phyloP scores from a whole-genome alignment of 495 filamentous ascomycete genomes.

The Tuber calosporum region DNA sequence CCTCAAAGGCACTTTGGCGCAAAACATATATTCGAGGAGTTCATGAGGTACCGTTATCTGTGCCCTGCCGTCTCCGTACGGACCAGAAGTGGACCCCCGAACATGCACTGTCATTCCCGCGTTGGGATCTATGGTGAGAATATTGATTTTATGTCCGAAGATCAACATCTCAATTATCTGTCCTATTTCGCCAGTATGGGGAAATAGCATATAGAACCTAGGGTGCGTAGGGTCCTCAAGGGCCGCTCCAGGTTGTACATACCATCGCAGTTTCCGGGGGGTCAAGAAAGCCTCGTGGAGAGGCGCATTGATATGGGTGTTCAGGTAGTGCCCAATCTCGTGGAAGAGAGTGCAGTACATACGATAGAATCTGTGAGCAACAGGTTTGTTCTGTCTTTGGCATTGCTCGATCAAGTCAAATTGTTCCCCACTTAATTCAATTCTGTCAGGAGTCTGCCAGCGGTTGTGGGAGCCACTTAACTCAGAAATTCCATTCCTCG shows the following conservation, averaged over 20 bases:
- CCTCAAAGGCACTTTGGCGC: not conserved
- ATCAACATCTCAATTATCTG: slow-evolving; percentile 30
- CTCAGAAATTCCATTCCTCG: not conserved
- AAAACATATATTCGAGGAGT: not conserved
- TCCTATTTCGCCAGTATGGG: slow-evolving; percentile 25
- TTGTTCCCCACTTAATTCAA: slow-evolving; percentile 18
- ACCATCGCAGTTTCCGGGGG: slow-evolving; percentile 28
- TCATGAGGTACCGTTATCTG: not conserved
- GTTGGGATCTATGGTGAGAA: not conserved
- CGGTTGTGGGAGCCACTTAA: slow-evolving; percentile 18
- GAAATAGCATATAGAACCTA: slow-evolving; percentile 9
- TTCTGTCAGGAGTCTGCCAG: not conserved
- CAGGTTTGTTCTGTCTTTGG: slow-evolving; percentile 16
- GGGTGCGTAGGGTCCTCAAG: slow-evolving; percentile 16
- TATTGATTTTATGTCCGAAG: slow-evolving; percentile 20
- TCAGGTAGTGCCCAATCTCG: slow-evolving; percentile 33
- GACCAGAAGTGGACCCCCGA: not conserved
- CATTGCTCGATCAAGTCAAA: slow-evolving; percentile 26
- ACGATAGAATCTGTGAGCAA: slow-evolving; percentile 27
- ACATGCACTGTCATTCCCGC: not conserved
- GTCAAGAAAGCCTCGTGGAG: slow-evolving; percentile 11
- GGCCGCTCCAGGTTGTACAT: slow-evolving; percentile 4
- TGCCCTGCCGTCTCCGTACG: not conserved
- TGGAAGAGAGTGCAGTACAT: slow-evolving; percentile 17
- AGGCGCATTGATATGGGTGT: slow-evolving; percentile 20